Conservation (phyloP, 2,329 filamentous ascomycete species). For the Xylaria multiplex region DNA sequence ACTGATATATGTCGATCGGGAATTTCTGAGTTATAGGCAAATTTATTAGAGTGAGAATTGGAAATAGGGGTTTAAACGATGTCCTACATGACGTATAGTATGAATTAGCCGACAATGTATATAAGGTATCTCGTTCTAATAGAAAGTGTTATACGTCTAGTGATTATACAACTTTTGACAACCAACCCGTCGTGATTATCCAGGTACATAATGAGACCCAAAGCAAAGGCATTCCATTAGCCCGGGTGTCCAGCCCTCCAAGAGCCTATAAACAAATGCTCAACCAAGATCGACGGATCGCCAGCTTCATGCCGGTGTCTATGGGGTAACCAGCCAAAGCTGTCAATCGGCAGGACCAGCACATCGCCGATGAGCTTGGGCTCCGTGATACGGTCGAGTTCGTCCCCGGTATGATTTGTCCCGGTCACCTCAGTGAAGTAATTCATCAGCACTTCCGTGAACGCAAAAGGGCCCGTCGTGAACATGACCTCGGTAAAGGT, state of each 20-base stretch:
- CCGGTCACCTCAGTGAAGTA: slow-evolving; percentile 45
- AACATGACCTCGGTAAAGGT: slow-evolving; percentile 49
- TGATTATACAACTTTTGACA: too few species aligned
- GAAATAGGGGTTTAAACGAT: too few species aligned
- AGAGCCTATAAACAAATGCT: slow-evolving; percentile 41
- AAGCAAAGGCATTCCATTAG: slow-evolving; percentile 4
- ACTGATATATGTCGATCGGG: too few species aligned
- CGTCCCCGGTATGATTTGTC: slow-evolving; percentile 45
- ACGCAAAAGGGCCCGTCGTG: slow-evolving; percentile 48
- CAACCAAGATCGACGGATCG: slow-evolving; percentile 35
- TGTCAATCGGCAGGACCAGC: slow-evolving; percentile 48
- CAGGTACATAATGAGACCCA: too few species aligned
- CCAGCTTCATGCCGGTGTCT: slow-evolving; percentile 29
- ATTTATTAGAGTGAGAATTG: too few species aligned
- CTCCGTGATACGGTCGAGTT: slow-evolving; percentile 45
- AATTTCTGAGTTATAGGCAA: too few species aligned
- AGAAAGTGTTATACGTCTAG: too few species aligned
- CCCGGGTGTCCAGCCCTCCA: slow-evolving; percentile 38
- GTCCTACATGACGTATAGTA: too few species aligned
- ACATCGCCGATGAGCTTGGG: slow-evolving; percentile 50
- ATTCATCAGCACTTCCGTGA: slow-evolving; percentile 48
- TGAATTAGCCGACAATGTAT: too few species aligned
- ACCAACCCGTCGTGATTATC: too few species aligned
- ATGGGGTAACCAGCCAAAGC: slow-evolving; percentile 39
- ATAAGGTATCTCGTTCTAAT: too few species aligned